A percentile compares a stretch with the other conserved stretches of the same genome.
Evolutionary conservation across 257 asterid genomes (phyloP).

Genomic region (Nicotiana benthamiana): DNA sequence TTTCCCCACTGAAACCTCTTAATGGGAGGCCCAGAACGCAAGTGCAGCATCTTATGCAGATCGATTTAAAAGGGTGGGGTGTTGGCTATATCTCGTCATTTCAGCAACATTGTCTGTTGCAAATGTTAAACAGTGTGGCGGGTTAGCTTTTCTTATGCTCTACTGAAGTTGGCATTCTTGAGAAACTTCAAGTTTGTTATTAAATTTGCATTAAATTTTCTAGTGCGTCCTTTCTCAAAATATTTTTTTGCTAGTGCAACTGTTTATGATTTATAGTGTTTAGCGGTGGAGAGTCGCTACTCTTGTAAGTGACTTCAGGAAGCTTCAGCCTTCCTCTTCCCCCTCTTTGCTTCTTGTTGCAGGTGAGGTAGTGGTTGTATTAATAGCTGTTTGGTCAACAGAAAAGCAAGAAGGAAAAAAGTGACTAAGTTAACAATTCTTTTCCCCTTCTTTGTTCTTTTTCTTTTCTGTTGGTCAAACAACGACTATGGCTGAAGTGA

Average conservation of each 20-base stretch:
- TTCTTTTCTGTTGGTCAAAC: not conserved
- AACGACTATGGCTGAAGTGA: not conserved
- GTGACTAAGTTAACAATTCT: not conserved
- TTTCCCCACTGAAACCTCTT: conserved; percentile 75
- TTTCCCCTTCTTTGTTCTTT: not conserved
- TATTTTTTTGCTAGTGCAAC: not conserved
- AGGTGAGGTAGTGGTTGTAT: not conserved
- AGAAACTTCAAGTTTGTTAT: conserved; percentile 5
- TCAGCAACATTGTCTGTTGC: conserved; percentile 96
- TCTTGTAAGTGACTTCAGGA: not conserved
- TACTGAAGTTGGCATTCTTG: not conserved
- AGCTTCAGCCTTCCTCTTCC: not conserved
- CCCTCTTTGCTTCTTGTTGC: not conserved
- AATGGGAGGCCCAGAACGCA: conserved; percentile 89
- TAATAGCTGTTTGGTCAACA: not conserved
- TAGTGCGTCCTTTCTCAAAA: not conserved
- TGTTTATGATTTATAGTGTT: not conserved
- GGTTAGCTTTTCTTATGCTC: conserved; percentile 45
- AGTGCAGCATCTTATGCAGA: conserved; percentile 98
- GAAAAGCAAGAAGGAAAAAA: not conserved
- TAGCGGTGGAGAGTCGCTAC: not conserved
- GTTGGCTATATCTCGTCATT: conserved; percentile 81
- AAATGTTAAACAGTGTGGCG: conserved; percentile 92
- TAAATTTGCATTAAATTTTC: not conserved
- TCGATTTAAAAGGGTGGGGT: conserved; percentile 97